phyloP scores from a whole-genome alignment of 169 alveolate genomes.

The Plasmodium reichenowi region DNA sequence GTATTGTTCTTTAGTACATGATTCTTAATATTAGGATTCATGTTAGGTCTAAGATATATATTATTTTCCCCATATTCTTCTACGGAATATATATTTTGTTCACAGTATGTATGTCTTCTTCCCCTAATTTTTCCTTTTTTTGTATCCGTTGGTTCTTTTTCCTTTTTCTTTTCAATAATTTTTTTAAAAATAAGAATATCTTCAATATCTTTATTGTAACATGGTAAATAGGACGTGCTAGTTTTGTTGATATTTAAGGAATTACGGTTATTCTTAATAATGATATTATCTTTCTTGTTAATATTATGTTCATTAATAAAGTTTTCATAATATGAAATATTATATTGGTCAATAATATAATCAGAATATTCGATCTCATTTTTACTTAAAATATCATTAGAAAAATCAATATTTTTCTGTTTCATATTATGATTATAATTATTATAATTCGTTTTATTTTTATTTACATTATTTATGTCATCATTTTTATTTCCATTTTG shows the following conservation, averaged over 20 bases:
- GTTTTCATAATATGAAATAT: too few species aligned
- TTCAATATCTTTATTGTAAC: slow-evolving; percentile 57
- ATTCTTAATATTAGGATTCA: not conserved
- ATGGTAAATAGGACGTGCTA: slow-evolving; percentile 67
- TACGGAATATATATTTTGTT: too few species aligned
- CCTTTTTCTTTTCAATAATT: slow-evolving; percentile 19
- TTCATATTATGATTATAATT: too few species aligned
- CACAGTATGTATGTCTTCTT: slow-evolving; percentile 5
- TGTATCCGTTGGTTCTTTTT: not conserved
- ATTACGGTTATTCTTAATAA: not conserved
- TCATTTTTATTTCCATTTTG: too few species aligned
- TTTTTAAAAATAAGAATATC: slow-evolving; percentile 16
- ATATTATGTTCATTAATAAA: not conserved
- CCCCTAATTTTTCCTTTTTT: slow-evolving; percentile 2
- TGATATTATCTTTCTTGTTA: not conserved
- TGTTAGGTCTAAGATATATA: too few species aligned
- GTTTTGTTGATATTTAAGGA: slow-evolving; percentile 17
- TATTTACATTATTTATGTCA: too few species aligned
- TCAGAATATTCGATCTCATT: too few species aligned
- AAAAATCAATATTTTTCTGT: too few species aligned
- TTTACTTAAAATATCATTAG: too few species aligned
- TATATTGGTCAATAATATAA: too few species aligned
- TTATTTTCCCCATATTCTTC: too few species aligned
- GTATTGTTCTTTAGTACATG: not conserved
- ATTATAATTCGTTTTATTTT: too few species aligned